Evolutionary conservation across 371 early-diverging fungal genomes (phyloP), one percentile per base, ranked within the genome.

Genomic region (Syncephalastrum contaminatum): DNA sequence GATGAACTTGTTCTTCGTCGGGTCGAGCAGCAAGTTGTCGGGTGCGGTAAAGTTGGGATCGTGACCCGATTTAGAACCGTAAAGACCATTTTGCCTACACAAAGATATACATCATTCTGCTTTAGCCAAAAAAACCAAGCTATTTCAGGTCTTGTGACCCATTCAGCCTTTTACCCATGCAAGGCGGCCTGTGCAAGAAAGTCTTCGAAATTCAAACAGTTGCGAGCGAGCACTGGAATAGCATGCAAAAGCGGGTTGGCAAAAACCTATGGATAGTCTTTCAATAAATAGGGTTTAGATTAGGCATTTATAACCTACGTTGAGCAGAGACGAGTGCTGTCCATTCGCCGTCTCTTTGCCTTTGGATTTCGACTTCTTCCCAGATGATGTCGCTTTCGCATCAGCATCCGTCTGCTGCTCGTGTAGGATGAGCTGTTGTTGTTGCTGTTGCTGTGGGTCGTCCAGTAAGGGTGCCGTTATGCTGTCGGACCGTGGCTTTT

Each of bases 171-270:
- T 65, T 64, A 75, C 76, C 72, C 76, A 44, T 68, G 66, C 20
- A 70, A 48, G 12, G 72, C 69, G 25, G 76, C 70, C 55, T 75
- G 76, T 18, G 72, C 70, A 55, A 75, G 59, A 43, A 72, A 75
- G 58, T 75, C 76, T 58, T 75, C 76, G 51, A 75, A 75, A 48
- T 75, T 75, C 10, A 68, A 58, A 45, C 63, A 79, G 43, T 78
- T 78, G 63, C 74, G 60, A 19, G 80, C 80, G 44, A 79, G 60
- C 22, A 73, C 64, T 42, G 80, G 80, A 51, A 79, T 79, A 22
- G 80, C 80, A 63, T 79, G 80, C 19, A 75, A 61, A 21, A 79
- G 60, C 43, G 80, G 80, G 47, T 79, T 79, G 8, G 72, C 70
- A 24, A 75, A 66, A 8, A 66, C 76, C 76, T 75, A 63, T 22